These are phyloP conservation scores for Aspergillus steynii DNA, from an alignment of 495 filamentous ascomycete species.

Conservation along the genomic window DNA sequence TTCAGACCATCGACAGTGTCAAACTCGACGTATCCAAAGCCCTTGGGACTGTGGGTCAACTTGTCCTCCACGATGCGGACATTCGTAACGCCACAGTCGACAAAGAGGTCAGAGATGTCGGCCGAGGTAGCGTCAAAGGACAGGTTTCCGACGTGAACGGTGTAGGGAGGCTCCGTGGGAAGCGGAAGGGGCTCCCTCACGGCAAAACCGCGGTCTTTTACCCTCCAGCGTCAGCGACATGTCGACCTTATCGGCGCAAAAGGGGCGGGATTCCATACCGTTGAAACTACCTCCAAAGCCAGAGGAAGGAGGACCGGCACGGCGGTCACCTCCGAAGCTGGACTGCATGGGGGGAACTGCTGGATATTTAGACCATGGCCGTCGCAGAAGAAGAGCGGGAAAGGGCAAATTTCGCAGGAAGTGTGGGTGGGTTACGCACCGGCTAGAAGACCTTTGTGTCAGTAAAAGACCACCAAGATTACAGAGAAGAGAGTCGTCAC, in stretches of 20 bases:
- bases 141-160: constrained; percentile 93
- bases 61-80: constrained; percentile 97
- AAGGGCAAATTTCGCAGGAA: neutral
- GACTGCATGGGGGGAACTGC: constrained; percentile 40
- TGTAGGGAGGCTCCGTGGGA: constrained; percentile 88
- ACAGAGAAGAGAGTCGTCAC: constrained; percentile 27
- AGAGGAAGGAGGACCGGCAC: constrained; percentile 39
- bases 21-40: constrained; percentile 97
- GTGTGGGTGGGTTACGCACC: constrained; percentile 31
- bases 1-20: constrained; percentile 84
- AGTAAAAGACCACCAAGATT: constrained; percentile 21
- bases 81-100: constrained; percentile 77
- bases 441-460: constrained; percentile 26
- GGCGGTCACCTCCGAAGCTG: constrained; percentile 47
- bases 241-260: neutral
- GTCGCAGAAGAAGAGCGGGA: neutral
- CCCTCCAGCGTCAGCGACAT: constrained; percentile 20
- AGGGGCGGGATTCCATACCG: constrained; percentile 6
- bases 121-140: constrained; percentile 85
- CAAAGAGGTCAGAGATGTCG: constrained; percentile 82
- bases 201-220: constrained; percentile 57
- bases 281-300: constrained; percentile 38
- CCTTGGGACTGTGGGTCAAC: constrained; percentile 87
- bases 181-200: constrained; percentile 80
- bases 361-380: constrained; percentile 22